These are phyloP conservation scores for Aspergillus sp. DNA, from an alignment of 2,329 filamentous ascomycete species.

Conservation along the genomic window DNA sequence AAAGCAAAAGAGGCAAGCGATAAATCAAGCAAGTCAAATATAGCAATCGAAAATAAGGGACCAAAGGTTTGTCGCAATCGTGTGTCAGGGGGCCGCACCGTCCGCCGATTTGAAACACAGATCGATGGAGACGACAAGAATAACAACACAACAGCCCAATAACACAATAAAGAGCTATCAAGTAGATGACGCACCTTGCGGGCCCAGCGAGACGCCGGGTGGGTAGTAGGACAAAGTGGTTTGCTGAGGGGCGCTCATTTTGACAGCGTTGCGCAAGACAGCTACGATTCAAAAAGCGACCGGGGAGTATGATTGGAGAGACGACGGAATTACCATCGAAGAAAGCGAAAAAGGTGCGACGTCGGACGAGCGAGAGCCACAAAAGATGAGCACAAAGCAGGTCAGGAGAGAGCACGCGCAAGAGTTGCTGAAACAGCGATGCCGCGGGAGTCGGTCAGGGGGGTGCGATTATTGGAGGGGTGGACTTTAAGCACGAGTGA, in stretches of 20 bases:
- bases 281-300: slow-evolving; percentile 12
- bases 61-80: slow-evolving; percentile 7
- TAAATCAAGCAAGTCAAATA: slow-evolving; percentile 14
- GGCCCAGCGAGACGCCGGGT: slow-evolving; percentile 32
- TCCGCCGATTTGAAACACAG: slow-evolving; percentile 22
- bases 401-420: slow-evolving; percentile 9
- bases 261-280: slow-evolving; percentile 21
- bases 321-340: slow-evolving; percentile 13
- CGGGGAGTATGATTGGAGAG: slow-evolving; percentile 15
- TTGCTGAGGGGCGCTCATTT: slow-evolving; percentile 32
- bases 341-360: slow-evolving; percentile 4
- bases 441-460: slow-evolving; percentile 20
- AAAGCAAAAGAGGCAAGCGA: slow-evolving; percentile 3
- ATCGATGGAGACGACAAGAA: slow-evolving; percentile 10
- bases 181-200: slow-evolving; percentile 33
- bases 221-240: slow-evolving; percentile 30
- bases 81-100: slow-evolving; percentile 16
- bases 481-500: slow-evolving; percentile 11
- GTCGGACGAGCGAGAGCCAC: not conserved
- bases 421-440: slow-evolving; percentile 24
- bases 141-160: slow-evolving; percentile 8
- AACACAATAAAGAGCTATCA: slow-evolving; percentile 11
- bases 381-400: slow-evolving; percentile 3
- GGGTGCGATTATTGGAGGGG: slow-evolving; percentile 14
- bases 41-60: slow-evolving; percentile 1